Evolutionary conservation across 345 rosid genomes (phyloP).

Genomic region (Hibiscus syriacus): DNA sequence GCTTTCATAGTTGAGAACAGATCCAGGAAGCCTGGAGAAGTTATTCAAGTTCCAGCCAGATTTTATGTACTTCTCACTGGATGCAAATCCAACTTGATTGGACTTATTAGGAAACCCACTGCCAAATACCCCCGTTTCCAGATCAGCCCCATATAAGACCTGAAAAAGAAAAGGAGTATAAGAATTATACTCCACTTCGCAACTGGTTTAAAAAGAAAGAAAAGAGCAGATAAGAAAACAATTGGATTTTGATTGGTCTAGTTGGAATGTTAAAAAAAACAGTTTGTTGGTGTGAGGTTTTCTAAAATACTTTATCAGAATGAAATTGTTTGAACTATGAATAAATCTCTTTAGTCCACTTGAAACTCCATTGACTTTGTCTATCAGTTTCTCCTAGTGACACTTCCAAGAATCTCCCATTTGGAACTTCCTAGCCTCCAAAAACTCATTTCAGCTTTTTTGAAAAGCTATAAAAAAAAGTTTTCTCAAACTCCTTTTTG

Average conservation of each 20-base stretch:
- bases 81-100: slow-evolving; percentile 31
- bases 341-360: neutral
- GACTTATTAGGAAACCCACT: slow-evolving; percentile 83
- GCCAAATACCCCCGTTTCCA: slow-evolving; percentile 93
- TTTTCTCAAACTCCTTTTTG: neutral
- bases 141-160: slow-evolving; percentile 99
- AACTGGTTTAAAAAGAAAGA: neutral
- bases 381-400: neutral
- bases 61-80: slow-evolving; percentile 49
- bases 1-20: slow-evolving; percentile 77
- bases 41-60: slow-evolving; percentile 99
- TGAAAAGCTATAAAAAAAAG: neutral
- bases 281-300: neutral
- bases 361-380: neutral
- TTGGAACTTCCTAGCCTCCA: neutral
- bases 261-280: neutral
- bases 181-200: slow-evolving; percentile 9
- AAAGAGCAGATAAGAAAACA: neutral
- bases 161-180: slow-evolving; percentile 20
- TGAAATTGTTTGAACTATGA: neutral
- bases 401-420: neutral
- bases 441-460: neutral
- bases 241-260: neutral
- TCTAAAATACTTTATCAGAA: neutral
- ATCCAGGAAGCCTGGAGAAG: slow-evolving; percentile 93